A percentile compares a stretch with the other conserved stretches of the same genome.
Conservation (phyloP, 2,329 filamentous ascomycete genomes). For the Aspergillus texensis region DNA sequence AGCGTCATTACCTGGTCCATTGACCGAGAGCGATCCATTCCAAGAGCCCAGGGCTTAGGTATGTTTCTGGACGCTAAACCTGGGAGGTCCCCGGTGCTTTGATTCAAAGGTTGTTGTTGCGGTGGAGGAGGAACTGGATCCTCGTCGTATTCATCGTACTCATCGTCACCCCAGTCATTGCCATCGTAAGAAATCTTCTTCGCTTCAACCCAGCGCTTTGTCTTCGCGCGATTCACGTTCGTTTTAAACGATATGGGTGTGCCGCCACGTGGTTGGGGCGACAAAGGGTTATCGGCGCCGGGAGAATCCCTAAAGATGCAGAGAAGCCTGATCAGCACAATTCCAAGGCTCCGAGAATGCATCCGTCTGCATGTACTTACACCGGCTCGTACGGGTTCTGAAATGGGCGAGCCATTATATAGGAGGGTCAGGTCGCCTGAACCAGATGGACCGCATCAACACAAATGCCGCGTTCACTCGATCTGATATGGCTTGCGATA, state of each 20-base stretch:
- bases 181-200: constrained; percentile 86
- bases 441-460: constrained; percentile 3
- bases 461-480: neutral
- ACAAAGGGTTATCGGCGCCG: constrained; percentile 29
- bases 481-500: neutral
- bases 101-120: constrained; percentile 29
- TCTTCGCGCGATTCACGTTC: constrained; percentile 86
- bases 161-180: constrained; percentile 82
- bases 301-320: constrained; percentile 10
- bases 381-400: constrained; percentile 28
- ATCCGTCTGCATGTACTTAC: constrained; percentile 22
- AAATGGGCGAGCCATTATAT: constrained; percentile 31
- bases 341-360: neutral
- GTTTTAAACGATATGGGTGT: constrained; percentile 69
- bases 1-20: constrained; percentile 34
- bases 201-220: constrained; percentile 92
- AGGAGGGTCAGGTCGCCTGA: neutral
- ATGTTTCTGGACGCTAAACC: constrained; percentile 13
- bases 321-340: constrained; percentile 9
- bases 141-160: constrained; percentile 66
- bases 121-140: constrained; percentile 49
- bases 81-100: constrained; percentile 28
- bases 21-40: constrained; percentile 44
- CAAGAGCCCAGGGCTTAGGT: constrained; percentile 19
- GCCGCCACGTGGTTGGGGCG: constrained; percentile 30